Evolutionary conservation across 148 eudicot species (phyloP), one percentile per base, ranked within the genome.

Genomic region (Cornus kousa): DNA sequence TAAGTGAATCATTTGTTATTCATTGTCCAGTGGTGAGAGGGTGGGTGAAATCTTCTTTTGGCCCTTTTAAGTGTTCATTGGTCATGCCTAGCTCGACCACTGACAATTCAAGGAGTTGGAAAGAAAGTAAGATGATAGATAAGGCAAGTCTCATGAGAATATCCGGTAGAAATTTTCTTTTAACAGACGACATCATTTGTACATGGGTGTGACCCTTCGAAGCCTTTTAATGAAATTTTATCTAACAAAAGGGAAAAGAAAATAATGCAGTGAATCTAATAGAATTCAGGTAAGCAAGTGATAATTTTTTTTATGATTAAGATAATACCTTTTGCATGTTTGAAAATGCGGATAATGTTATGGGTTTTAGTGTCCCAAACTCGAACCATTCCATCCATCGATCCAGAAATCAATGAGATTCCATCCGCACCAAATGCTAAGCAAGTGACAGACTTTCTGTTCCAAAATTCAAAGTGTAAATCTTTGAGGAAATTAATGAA

Each of bases 371-470:
- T 93, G 89, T 95, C 94, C 96, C 97, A 95, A 67, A 93, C 88
- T 77, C 94, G 89, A 88, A 95, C 81, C 83, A 87, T 87, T 77
- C 97, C 98, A 81, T 95, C 98, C 81, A 89, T 97, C 65, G 95
- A 90, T 78, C 98, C 97, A 71, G 98, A 90, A 74, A 89, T 87
- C 81, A 95, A 84, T 20, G 89, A 88, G 70, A 81, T 78, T 70
- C 97, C 98, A 87, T 95, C 91, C 68, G 76, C 85, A 78, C 88
- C 82, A 80, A 88, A 86, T 22, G 92, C 87, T 83, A 95, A 88
- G 90, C 87, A 90, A 74, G 92, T 91, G 77, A 95, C 86, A 65
- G 93, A 93, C 85, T 91, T 90, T 86, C 98, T 93, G 93, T 81
- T 84, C 64, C 76, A 77, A 67, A 79, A 53, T 80, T 24, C 33